phyloP scores from a whole-genome alignment of 2,329 filamentous ascomycete genomes.

The Raffaelea arxii region DNA sequence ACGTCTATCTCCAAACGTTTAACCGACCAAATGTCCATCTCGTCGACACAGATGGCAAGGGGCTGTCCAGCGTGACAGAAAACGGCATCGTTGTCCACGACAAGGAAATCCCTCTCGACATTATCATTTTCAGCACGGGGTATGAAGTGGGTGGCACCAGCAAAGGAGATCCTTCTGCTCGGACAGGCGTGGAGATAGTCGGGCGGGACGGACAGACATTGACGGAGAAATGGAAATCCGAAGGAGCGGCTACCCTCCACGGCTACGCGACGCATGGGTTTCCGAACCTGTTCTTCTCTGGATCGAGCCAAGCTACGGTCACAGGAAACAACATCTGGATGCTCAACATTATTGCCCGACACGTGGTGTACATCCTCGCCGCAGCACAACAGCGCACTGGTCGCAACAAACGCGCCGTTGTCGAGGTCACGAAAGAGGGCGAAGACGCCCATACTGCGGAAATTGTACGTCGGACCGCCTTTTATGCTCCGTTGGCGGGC shows the following conservation, averaged over 20 bases:
- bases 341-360: neutral
- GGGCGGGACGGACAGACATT: neutral
- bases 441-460: neutral
- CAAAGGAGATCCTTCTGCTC: slow-evolving; percentile 22
- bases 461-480: neutral
- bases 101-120: slow-evolving; percentile 32
- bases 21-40: slow-evolving; percentile 49
- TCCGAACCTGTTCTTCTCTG: slow-evolving; percentile 2
- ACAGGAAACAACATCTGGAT: neutral
- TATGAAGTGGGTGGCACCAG: slow-evolving; percentile 19
- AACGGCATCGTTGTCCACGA: slow-evolving; percentile 33
- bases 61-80: slow-evolving; percentile 35
- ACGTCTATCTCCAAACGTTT: slow-evolving; percentile 48
- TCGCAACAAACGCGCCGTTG: slow-evolving; percentile 15
- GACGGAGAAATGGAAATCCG: neutral
- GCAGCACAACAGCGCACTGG: neutral
- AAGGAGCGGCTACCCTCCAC: neutral
- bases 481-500: neutral
- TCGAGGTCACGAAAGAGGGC: neutral
- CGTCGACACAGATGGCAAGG: slow-evolving; percentile 49
- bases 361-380: neutral
- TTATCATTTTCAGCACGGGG: slow-evolving; percentile 1
- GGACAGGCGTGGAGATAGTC: neutral
- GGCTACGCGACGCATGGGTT: neutral
- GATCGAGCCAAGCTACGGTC: neutral